phyloP scores from a whole-genome alignment of 2,329 filamentous ascomycete species.

The Penicillium sclerotigenum region DNA sequence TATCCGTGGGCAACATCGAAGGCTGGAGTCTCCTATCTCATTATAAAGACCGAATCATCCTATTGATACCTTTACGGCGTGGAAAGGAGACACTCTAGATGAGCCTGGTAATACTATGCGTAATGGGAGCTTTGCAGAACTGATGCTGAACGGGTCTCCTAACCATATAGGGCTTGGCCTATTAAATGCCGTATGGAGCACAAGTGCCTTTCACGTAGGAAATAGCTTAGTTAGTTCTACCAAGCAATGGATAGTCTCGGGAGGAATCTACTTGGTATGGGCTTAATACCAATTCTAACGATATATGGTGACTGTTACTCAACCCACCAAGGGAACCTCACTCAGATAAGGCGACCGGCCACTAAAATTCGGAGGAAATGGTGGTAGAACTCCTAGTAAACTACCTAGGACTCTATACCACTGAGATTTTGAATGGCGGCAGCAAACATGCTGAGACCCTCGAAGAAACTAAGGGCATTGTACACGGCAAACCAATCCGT shows the following conservation, averaged over 20 bases:
- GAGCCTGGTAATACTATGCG: slow-evolving; percentile 14
- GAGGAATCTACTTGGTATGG: slow-evolving; percentile 4
- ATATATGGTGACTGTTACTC: too few relatives aligned
- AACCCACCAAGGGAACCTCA: too few relatives aligned
- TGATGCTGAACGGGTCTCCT: slow-evolving; percentile 1
- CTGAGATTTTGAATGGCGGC: too few relatives aligned
- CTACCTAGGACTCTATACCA: too few relatives aligned
- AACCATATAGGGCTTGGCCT: slow-evolving; percentile 9
- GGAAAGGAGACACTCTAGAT: slow-evolving; percentile 13
- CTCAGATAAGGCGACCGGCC: too few relatives aligned
- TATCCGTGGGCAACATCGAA: neutral
- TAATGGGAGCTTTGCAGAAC: slow-evolving; percentile 11
- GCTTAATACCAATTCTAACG: slow-evolving; percentile 9
- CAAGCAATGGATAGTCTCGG: slow-evolving; percentile 2
- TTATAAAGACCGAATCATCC: slow-evolving; percentile 17
- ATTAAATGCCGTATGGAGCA: slow-evolving; percentile 13
- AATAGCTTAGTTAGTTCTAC: slow-evolving; percentile 1
- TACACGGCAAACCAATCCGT: too few relatives aligned
- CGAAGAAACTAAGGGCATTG: too few relatives aligned
- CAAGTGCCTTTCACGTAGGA: slow-evolving; percentile 15
- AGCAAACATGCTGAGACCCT: too few relatives aligned
- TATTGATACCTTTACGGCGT: slow-evolving; percentile 11
- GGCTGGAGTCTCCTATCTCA: slow-evolving; percentile 17
- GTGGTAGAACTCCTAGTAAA: too few relatives aligned
- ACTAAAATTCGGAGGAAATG: too few relatives aligned